Evolutionary conservation across 331 rosid genomes (phyloP).

Genomic region (Malus hybrid): DNA sequence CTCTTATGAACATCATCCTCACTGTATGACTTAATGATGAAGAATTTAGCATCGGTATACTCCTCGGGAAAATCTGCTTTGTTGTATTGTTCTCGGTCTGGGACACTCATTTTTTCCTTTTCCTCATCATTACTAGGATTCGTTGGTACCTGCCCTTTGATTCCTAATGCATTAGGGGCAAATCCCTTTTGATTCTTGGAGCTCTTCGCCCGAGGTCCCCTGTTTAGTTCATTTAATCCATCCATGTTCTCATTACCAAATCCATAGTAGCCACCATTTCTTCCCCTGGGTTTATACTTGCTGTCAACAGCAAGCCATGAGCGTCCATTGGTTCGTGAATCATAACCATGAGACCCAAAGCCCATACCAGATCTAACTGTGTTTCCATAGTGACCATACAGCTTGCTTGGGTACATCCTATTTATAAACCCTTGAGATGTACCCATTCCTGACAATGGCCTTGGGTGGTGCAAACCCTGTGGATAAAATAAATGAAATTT

Average conservation of each 20-base stretch:
- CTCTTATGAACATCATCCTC: conserved; percentile 95
- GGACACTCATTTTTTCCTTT: conserved; percentile 39
- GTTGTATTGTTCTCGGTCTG: conserved; percentile 64
- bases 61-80: conserved; percentile 52
- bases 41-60: conserved; percentile 56
- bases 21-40: conserved; percentile 80
- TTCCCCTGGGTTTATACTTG: conserved; percentile 66
- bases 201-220: conserved; percentile 84
- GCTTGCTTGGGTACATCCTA: conserved; percentile 62
- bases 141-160: conserved; percentile 51
- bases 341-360: conserved; percentile 68
- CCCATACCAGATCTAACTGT: conserved; percentile 66
- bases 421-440: conserved; percentile 51
- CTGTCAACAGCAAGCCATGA: conserved; percentile 69
- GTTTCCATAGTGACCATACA: conserved; percentile 70
- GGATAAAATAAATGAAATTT: background rate
- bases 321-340: conserved; percentile 54
- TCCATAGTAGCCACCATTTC: conserved; percentile 54
- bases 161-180: conserved; percentile 34
- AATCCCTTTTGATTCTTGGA: conserved; percentile 61
- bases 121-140: conserved; percentile 38
- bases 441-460: conserved; percentile 67
- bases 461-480: conserved; percentile 81
- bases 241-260: conserved; percentile 77
- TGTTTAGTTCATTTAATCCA: conserved; percentile 76